Percentiles rank a stretch among this genome's conserved stretches.
These are phyloP conservation scores for Claviceps lovelessii DNA, from an alignment of 2,329 filamentous ascomycete genomes.

Conservation along the genomic window DNA sequence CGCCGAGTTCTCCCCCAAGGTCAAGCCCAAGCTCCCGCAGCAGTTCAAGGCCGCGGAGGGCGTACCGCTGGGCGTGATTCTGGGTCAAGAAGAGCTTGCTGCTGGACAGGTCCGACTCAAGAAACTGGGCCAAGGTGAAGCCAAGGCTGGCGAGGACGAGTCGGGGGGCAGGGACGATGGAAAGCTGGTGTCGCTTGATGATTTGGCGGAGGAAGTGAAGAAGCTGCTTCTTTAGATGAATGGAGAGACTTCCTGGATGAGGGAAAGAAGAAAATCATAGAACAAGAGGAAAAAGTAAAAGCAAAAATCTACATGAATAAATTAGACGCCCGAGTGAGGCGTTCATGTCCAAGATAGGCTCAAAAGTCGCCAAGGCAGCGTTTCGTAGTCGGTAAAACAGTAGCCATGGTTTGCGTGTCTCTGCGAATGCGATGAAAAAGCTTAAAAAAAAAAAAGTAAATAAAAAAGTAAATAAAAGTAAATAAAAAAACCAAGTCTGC, in stretches of 20 bases:
- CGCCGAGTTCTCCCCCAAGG: constrained; percentile 80
- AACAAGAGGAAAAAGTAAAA: background rate
- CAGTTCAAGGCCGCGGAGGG: constrained; percentile 91
- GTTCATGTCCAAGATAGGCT: background rate
- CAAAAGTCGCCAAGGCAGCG: background rate
- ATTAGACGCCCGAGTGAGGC: background rate
- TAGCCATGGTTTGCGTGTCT: background rate
- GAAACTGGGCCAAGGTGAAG: constrained; percentile 57
- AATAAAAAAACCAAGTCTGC: no score
- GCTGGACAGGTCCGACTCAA: constrained; percentile 79
- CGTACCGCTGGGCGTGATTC: constrained; percentile 73
- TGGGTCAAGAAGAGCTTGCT: constrained; percentile 80
- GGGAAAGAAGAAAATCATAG: background rate
- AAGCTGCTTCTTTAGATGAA: constrained; percentile 8
- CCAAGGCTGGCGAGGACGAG: constrained; percentile 58
- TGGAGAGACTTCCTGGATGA: background rate
- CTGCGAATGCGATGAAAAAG: background rate
- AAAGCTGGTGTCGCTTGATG: constrained; percentile 50
- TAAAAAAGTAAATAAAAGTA: no score
- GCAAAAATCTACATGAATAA: background rate
- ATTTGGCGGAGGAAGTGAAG: constrained; percentile 51
- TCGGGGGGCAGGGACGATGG: constrained; percentile 77
- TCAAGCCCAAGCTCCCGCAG: constrained; percentile 72
- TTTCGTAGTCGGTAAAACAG: background rate
- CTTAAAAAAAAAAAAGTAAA: no score